Percentiles rank a stretch among this genome's conserved stretches.
phyloP scores from a whole-genome alignment of 176 grass and related monocot genomes.

The Bromus sterilis region DNA sequence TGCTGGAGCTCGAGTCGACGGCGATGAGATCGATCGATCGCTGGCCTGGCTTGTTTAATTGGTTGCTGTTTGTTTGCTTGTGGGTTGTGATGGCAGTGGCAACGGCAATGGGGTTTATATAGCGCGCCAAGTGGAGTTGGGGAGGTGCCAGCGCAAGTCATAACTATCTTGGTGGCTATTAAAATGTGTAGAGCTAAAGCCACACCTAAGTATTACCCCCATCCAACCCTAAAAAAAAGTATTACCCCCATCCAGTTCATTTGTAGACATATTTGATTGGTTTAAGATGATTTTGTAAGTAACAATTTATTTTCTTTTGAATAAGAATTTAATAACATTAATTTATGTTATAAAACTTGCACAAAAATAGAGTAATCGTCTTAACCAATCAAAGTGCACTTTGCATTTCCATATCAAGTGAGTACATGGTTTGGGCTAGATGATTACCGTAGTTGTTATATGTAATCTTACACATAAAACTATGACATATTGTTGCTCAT shows the following conservation, averaged over 20 bases:
- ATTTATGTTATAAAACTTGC: background rate
- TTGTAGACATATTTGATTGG: background rate
- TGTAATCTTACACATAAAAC: background rate
- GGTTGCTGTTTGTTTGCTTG: background rate
- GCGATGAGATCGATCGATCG: background rate
- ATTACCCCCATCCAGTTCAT: background rate
- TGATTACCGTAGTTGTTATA: background rate
- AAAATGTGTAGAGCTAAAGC: background rate
- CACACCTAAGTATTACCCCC: background rate
- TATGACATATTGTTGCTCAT: background rate
- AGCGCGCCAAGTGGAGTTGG: slow-evolving; percentile 28
- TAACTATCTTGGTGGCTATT: slow-evolving; percentile 21
- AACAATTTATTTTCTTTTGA: background rate
- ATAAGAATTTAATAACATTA: background rate
- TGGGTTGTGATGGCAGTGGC: slow-evolving; percentile 24
- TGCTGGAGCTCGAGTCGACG: background rate
- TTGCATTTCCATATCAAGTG: no score
- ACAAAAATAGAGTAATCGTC: background rate
- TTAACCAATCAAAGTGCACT: background rate
- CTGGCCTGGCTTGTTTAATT: slow-evolving; percentile 4
- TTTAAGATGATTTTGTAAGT: background rate
- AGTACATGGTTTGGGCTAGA: background rate
- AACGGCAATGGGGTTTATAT: slow-evolving; percentile 19
- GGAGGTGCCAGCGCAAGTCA: slow-evolving; percentile 17
- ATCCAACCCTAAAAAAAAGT: no score